Conservation (phyloP, 2,329 filamentous ascomycete genomes). For the Pseudocercospora vitis region DNA sequence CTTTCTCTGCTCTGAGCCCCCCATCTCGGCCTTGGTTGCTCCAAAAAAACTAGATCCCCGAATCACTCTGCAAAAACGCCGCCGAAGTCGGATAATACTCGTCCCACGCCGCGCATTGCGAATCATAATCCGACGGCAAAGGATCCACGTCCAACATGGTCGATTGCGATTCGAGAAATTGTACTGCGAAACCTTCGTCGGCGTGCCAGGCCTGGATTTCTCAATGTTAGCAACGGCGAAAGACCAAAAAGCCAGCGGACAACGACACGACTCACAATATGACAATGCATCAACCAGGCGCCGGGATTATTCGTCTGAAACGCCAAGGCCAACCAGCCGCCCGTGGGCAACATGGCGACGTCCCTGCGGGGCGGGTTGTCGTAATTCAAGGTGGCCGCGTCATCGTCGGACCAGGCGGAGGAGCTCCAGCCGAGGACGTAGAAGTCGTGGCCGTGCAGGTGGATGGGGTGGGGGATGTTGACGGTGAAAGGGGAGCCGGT, state of each 20-base stretch:
- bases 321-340: conserved; percentile 44
- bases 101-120: conserved; percentile 36
- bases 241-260: conserved; percentile 2
- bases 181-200: conserved; percentile 37
- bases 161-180: conserved; percentile 36
- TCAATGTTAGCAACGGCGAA: too few species aligned
- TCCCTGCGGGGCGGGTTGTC: conserved; percentile 44
- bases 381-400: conserved; percentile 33
- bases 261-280: conserved; percentile 37
- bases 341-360: conserved; percentile 41
- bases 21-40: not conserved
- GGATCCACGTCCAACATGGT: conserved; percentile 30
- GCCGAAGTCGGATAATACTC: conserved; percentile 30
- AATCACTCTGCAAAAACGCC: conserved; percentile 35
- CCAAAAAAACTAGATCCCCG: conserved; percentile 37
- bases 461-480: conserved; percentile 38
- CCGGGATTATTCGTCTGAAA: conserved; percentile 47
- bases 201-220: conserved; percentile 35
- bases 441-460: conserved; percentile 37
- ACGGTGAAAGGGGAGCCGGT: conserved; percentile 32
- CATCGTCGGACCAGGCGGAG: conserved; percentile 27
- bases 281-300: conserved; percentile 47
- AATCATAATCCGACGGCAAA: conserved; percentile 29
- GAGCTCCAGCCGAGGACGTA: conserved; percentile 35
- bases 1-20: too few species aligned